A percentile compares a stretch with the other conserved stretches of the same genome.
These are phyloP conservation scores for Sphenostylis stenocarpa DNA, from an alignment of 306 rosid species.

Conservation along the genomic window DNA sequence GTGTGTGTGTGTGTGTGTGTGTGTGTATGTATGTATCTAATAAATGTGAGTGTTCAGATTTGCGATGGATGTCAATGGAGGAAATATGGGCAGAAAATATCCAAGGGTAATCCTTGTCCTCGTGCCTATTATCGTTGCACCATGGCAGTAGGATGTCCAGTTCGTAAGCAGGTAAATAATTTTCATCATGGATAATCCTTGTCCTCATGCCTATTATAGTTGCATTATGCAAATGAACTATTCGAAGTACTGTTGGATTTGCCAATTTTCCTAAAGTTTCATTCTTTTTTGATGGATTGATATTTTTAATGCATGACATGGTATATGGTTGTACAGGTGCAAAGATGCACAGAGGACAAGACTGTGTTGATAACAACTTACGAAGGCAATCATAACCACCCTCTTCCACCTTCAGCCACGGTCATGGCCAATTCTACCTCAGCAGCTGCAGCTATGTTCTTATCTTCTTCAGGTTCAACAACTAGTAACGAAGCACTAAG, in stretches of 20 bases:
- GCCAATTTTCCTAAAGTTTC: background rate
- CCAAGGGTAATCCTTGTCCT: slow-evolving; percentile 63
- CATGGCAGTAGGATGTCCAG: slow-evolving; percentile 57
- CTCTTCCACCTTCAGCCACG: slow-evolving; percentile 47
- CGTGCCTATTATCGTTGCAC: slow-evolving; percentile 70
- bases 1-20: too few relatives aligned
- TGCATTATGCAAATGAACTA: too few relatives aligned
- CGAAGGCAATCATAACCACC: slow-evolving; percentile 62
- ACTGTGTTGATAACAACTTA: slow-evolving; percentile 52
- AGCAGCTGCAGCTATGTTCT: slow-evolving; percentile 51
- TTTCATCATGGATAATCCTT: too few relatives aligned
- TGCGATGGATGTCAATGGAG: slow-evolving; percentile 73
- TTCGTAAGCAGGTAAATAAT: slow-evolving; percentile 48
- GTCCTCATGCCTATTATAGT: too few relatives aligned
- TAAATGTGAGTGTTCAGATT: slow-evolving; percentile 32
- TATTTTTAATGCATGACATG: background rate
- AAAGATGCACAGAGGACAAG: slow-evolving; percentile 54
- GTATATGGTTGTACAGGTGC: slow-evolving; percentile 43
- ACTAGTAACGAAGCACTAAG: slow-evolving; percentile 22
- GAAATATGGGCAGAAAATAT: slow-evolving; percentile 67
- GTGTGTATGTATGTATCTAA: background rate
- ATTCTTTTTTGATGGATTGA: background rate
- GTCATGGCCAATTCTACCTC: slow-evolving; percentile 48
- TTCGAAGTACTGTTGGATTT: background rate
- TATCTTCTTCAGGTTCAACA: slow-evolving; percentile 42